Evolutionary conservation across 371 early-diverging fungal genomes (phyloP), one percentile per base, ranked within the genome.

Genomic region (Mycotypha africana): DNA sequence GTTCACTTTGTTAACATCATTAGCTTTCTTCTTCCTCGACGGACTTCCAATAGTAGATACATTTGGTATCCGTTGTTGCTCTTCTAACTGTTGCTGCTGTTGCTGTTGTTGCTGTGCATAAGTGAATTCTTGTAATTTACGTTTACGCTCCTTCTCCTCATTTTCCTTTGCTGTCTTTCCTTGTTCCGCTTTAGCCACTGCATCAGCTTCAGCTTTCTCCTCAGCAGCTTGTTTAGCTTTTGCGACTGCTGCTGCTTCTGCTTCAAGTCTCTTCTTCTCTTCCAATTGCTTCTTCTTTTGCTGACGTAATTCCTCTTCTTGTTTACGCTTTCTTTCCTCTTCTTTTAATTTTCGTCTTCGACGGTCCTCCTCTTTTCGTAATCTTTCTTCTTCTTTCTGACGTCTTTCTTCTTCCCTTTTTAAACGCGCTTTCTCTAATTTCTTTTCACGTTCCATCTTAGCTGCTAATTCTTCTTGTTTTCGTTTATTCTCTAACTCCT

Each of bases 391-490:
- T 28, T 75, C 78, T 40, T 50, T 58, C 30, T 53, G 49, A 21
- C 53, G 50, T 37, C 45, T 51, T 21, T 66, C 58, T 39, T 69
- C 57, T 28, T 69, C 65, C 35, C 50, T 55, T 16, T 42, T 45
- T 16, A 51, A 23, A 11, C 62, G 52, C 34, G 62, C 60, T 35
- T 51, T 36, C 34, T 62, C 61, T 4, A 53, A 55, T n/a, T 56
- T 56, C 16, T 50, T 62, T 36, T 73, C 74, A 17, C 48, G 46
- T 15, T 65, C 61, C 3, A 51, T 42, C 36, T 59, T 56, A 8
- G 45, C 47, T 19, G 50, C 53, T 48, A 49, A 65, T 45, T 65
- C 62, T 46, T 65, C 62, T 10, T 60, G 62, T n/a, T 63, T 55
- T 11, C 45, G 50, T 23, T 72, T 60, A 17, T 60, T 62, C 48